Conservation (phyloP, 1,284 basidiomycete species). For the Sanghuangporus sanghuang region DNA sequence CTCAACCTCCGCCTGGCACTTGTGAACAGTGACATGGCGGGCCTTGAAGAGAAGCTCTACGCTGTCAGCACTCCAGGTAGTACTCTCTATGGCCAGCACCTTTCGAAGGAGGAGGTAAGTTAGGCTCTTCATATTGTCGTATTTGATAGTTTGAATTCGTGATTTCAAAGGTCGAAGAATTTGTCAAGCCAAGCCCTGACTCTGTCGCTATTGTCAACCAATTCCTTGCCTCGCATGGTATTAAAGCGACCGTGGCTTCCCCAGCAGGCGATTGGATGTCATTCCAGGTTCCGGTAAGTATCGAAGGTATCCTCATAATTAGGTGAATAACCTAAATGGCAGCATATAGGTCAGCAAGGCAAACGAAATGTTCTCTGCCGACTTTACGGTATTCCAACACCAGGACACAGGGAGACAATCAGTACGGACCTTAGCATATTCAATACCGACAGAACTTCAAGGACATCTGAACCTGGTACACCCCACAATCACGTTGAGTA, state of each 20-base stretch:
- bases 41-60: constrained; percentile 23
- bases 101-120: constrained; percentile 26
- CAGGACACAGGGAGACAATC: constrained; percentile 15
- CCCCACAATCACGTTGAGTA: constrained; percentile 23
- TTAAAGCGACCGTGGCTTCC: constrained; percentile 14
- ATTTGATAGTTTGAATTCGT: neutral
- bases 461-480: constrained; percentile 24
- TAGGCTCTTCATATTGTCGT: neutral
- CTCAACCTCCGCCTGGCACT: constrained; percentile 25
- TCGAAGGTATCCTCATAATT: too few species aligned
- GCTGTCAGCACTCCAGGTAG: constrained; percentile 27
- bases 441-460: constrained; percentile 19
- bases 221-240: constrained; percentile 17
- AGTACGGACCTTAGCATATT: constrained; percentile 21
- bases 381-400: constrained; percentile 20
- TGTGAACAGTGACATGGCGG: constrained; percentile 21
- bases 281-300: constrained; percentile 14
- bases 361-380: constrained; percentile 18
- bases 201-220: constrained; percentile 18
- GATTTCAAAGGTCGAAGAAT: constrained; percentile 17
- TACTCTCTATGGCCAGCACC: constrained; percentile 25
- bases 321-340: neutral
- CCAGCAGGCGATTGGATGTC: constrained; percentile 24
- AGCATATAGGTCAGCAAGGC: constrained; percentile 15
- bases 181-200: constrained; percentile 20